These are phyloP conservation scores for Alternaria dauci DNA, from an alignment of 2,329 filamentous ascomycete species.

Conservation along the genomic window DNA sequence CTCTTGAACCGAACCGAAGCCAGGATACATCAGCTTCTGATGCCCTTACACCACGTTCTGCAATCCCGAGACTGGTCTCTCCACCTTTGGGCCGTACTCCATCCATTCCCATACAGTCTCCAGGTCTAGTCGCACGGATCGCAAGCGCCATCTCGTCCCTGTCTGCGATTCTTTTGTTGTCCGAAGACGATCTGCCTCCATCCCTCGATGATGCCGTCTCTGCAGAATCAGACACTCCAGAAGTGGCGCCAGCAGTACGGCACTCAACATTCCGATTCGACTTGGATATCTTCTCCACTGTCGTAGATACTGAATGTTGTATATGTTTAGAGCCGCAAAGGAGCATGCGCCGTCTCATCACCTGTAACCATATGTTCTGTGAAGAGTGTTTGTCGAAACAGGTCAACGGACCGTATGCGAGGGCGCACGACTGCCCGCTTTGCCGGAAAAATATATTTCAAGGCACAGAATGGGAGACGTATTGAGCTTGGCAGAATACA, in stretches of 20 bases:
- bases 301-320: constrained; percentile 8
- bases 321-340: constrained; percentile 7
- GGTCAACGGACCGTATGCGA: neutral
- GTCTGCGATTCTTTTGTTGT: neutral
- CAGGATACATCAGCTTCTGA: neutral
- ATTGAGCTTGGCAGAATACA: neutral
- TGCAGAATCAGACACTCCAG: neutral
- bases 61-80: neutral
- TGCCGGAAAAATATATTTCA: constrained; percentile 3
- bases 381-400: neutral
- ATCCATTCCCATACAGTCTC: neutral
- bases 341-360: constrained; percentile 8
- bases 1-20: neutral
- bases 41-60: neutral
- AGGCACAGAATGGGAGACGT: neutral
- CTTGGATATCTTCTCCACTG: constrained; percentile 2
- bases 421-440: constrained; percentile 3
- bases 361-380: constrained; percentile 10
- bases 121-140: neutral
- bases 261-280: neutral
- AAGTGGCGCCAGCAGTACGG: neutral
- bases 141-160: constrained; percentile 2
- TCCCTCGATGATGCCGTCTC: neutral
- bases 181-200: neutral
- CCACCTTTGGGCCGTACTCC: neutral